Evolutionary conservation across 306 rosid genomes (phyloP), one percentile per base, ranked within the genome.

Genomic region (Gynostemma pentaphyllum): DNA sequence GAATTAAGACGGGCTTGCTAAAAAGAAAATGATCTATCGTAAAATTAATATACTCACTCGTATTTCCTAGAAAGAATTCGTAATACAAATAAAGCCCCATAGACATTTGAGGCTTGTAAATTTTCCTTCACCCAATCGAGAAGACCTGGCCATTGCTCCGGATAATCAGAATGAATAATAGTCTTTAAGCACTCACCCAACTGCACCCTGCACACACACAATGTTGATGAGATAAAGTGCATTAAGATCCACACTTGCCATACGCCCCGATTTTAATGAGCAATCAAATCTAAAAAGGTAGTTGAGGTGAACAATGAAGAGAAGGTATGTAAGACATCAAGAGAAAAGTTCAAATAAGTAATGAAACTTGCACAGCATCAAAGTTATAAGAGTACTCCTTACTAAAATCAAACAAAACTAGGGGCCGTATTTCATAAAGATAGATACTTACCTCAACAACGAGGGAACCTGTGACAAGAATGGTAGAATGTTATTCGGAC

Each of bases 181-280:
- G 99, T 89, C 87, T 94, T 94, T 37, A 94, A 79, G 87, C 95
- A 89, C 75, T 89, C 99, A 50, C 99, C 99, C 37, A 94, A 82
- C 70, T 94, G 99, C 14, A 78, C 86, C 86, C 99, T 94, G 76
- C 45, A 76, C 40, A 60, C 11, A 64, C 46, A 56, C 66, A 23
- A 28, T 60, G 61, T 62, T 45, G 22, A 60, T 10, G 64, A 13
- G 5, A 11, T 62, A 52, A 18, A 46, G 3, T 16, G 3, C 15
- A n/a, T 53, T 15, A 14, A 26, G 70, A 66, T 49, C 49, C 21
- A 23, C 36, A 60, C 23, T 5, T 40, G 36, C 4, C 21, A 61
- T 15, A 41, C 3, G 7, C 37, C 23, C 22, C 24, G 15, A 24
- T 41, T 24, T 7, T 61, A 7, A 23, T 12, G 22, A 61, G 66